Evolutionary conservation across 2,329 filamentous ascomycete species (phyloP), one percentile per base, ranked within the genome.

Genomic region (Aspergillus candidus): DNA sequence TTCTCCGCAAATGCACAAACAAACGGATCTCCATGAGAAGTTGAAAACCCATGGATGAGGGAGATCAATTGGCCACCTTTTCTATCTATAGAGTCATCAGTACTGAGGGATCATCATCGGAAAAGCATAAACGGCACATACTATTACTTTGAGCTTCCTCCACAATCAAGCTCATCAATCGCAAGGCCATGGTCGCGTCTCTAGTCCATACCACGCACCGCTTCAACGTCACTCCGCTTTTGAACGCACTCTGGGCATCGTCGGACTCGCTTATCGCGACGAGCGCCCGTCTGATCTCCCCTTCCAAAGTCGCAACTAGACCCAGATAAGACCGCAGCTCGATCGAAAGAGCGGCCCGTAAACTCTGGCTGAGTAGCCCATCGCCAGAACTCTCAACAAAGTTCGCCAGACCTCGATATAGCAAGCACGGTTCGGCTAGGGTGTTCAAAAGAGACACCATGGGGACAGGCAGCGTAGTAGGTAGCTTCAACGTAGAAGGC

Each of bases 171-270:
- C 88, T 94, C 86, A 98, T 90, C 43, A 98, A 73, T 12, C 93
- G 82, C 54, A 98, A 69, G 1, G 90, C 93, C 84, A 97, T 94
- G 1, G 93, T 98, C 6, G 93, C 88, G 66, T 98, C 94, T 54
- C 91, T 81, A 7, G 90, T 97, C 94, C 94, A 98, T 17, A 98
- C 86, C 3, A 98, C 86, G 57, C 91, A 97, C 62, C 93, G 78
- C 66, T 97, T 97, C 40, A 98, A 72, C 0, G 93, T 98, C 11
- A 98, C 91, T 2, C 90, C 89, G 1, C 87, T 84, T 57, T 90
- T 93, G 5, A 88, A 84, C 41, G 94, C 81, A 2, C 84, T 84
- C 35, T 79, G 78, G 37, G 83, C 76, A 2, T 85, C 80, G 4
- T 79, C 78, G 31, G 51, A 49, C 32, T 62, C 58, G 14, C 61